Percentiles rank a stretch among this genome's conserved stretches.
Evolutionary conservation across 2,329 filamentous ascomycete species (phyloP).

Genomic region (Aplosporella prunicola): DNA sequence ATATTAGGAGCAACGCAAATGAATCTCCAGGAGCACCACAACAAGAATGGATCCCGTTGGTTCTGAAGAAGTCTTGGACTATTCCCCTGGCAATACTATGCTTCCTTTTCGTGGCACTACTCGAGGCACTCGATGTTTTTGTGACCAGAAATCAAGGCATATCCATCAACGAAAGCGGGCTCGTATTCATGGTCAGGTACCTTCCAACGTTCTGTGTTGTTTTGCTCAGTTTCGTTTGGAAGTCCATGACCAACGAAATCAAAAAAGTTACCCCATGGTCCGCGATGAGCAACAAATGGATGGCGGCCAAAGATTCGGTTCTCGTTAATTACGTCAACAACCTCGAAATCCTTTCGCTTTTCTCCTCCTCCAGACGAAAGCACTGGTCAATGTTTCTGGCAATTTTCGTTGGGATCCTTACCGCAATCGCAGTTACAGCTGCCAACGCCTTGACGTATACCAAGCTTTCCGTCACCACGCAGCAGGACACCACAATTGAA

Average conservation of each 20-base stretch:
- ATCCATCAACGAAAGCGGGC: not conserved
- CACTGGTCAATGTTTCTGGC: conserved; percentile 5
- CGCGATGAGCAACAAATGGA: conserved; percentile 4
- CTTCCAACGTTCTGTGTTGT: conserved; percentile 4
- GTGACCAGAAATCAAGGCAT: not conserved
- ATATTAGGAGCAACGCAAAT: too few species aligned
- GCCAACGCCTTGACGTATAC: conserved; percentile 4
- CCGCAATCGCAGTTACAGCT: not conserved
- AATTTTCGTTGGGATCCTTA: conserved; percentile 3
- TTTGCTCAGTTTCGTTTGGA: conserved; percentile 4
- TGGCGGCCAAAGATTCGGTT: conserved; percentile 5
- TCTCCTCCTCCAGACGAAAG: not conserved
- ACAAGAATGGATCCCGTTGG: too few species aligned
- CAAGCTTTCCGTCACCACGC: not conserved
- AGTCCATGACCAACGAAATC: not conserved
- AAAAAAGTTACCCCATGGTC: conserved; percentile 6
- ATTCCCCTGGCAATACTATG: not conserved
- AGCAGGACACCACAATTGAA: not conserved
- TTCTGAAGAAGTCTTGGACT: too few species aligned
- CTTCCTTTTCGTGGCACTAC: not conserved
- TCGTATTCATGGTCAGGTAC: not conserved
- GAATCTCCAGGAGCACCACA: too few species aligned
- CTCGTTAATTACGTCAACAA: conserved; percentile 6
- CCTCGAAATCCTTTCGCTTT: conserved; percentile 1
- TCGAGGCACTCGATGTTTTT: not conserved